Evolutionary conservation across 1,284 basidiomycete species (phyloP).

Genomic region (Irpex sp.): DNA sequence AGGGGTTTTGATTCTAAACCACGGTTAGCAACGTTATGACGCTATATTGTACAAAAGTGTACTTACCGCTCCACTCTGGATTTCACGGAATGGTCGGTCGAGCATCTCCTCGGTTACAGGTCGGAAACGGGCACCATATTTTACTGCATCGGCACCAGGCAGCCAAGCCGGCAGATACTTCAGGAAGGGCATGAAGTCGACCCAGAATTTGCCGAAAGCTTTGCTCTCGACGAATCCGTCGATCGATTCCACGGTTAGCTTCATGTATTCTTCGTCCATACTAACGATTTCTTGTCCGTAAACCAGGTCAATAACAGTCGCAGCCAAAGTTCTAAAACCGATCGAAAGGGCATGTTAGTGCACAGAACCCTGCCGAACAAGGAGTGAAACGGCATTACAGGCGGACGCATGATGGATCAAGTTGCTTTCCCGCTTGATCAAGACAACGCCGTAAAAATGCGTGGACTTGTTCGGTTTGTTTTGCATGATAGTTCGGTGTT

Average conservation of each 20-base stretch:
- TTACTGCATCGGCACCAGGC: conserved; percentile 25
- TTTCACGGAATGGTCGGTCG: conserved; percentile 20
- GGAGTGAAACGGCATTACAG: background rate
- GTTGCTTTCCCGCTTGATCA: background rate
- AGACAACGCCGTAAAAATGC: conserved; percentile 3
- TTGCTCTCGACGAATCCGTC: background rate
- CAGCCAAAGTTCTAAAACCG: conserved; percentile 15
- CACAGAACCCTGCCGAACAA: too few relatives aligned
- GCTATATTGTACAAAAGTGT: conserved; percentile 26
- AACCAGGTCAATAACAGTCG: conserved; percentile 19
- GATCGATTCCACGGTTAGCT: conserved; percentile 18
- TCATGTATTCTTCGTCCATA: conserved; percentile 19
- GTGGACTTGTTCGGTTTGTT: conserved; percentile 16
- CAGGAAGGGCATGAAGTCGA: conserved; percentile 6
- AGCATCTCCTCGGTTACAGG: conserved; percentile 18
- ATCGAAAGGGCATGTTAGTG: too few relatives aligned
- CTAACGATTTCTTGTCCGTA: conserved; percentile 23
- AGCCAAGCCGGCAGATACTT: conserved; percentile 26
- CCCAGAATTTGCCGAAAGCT: background rate
- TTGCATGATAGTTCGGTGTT: conserved; percentile 12
- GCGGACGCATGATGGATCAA: background rate
- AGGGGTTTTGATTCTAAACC: conserved; percentile 19
- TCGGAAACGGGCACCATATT: conserved; percentile 15
- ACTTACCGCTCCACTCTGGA: conserved; percentile 19
- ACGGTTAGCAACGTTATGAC: conserved; percentile 43